Percentiles rank a stretch among this genome's conserved stretches.
Evolutionary conservation across 139 green algal species (phyloP).

Genomic region (Prasinococcaceae sp.): DNA sequence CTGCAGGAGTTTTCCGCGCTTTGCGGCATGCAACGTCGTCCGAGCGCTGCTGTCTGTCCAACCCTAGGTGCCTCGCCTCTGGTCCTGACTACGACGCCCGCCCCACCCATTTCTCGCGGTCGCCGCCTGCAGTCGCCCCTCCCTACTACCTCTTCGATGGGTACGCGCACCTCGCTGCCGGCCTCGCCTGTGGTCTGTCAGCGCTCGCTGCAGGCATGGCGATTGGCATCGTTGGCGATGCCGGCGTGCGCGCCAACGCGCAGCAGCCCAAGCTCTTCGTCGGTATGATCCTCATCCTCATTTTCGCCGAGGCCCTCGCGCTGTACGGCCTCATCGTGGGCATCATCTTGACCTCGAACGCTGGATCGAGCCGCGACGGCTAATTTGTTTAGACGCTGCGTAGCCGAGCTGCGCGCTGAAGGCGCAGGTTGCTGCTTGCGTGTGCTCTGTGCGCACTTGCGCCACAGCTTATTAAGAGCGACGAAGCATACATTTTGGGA

Average conservation of each 20-base stretch:
- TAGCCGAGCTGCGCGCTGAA: too few relatives aligned
- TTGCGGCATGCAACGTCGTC: too few relatives aligned
- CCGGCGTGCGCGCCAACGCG: slow-evolving; percentile 93
- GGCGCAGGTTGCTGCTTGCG: too few relatives aligned
- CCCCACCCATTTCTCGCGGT: background rate
- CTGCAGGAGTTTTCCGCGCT: too few relatives aligned
- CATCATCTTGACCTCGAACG: slow-evolving; percentile 90
- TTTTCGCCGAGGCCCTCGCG: slow-evolving; percentile 97
- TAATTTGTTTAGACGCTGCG: too few relatives aligned
- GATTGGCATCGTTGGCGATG: slow-evolving; percentile 97
- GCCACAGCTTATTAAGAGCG: too few relatives aligned
- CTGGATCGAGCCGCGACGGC: too few relatives aligned
- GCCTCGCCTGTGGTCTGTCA: slow-evolving; percentile 85
- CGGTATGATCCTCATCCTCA: slow-evolving; percentile 99
- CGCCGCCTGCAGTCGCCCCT: background rate
- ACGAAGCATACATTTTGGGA: too few relatives aligned
- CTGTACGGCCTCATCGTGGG: slow-evolving; percentile 97
- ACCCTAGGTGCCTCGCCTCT: too few relatives aligned
- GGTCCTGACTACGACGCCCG: too few relatives aligned
- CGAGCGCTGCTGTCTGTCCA: too few relatives aligned
- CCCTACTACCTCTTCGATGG: slow-evolving; percentile 95
- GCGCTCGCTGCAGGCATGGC: slow-evolving; percentile 92
- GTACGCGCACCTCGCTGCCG: slow-evolving; percentile 90
- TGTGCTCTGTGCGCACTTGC: too few relatives aligned
- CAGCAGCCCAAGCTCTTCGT: slow-evolving; percentile 99